These are phyloP conservation scores for Neofusicoccum ribis DNA, from an alignment of 2,329 filamentous ascomycete species.

Conservation along the genomic window DNA sequence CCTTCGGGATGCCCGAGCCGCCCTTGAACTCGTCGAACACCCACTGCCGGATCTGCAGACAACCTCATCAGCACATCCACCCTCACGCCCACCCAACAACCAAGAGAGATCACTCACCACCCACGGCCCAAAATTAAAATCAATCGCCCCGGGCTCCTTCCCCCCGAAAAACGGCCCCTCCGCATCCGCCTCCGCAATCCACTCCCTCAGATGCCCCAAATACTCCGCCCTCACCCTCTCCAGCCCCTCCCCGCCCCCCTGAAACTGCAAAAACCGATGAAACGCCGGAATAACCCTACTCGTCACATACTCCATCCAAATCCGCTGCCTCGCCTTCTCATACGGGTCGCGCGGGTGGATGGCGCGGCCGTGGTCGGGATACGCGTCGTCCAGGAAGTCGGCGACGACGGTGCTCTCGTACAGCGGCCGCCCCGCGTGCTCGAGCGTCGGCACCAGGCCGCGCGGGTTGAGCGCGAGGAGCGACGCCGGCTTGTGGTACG, in stretches of 20 bases:
- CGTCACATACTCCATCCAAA: slow-evolving; percentile 75
- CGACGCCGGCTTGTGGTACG: slow-evolving; percentile 69
- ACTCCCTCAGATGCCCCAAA: slow-evolving; percentile 57
- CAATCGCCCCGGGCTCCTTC: slow-evolving; percentile 63
- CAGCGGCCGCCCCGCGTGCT: slow-evolving; percentile 57
- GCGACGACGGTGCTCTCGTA: slow-evolving; percentile 73
- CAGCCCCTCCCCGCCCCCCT: slow-evolving; percentile 39
- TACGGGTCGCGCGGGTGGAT: slow-evolving; percentile 66
- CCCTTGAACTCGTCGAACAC: slow-evolving; percentile 74
- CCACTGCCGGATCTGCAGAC: slow-evolving; percentile 55
- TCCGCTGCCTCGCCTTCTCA: slow-evolving; percentile 63
- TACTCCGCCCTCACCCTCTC: slow-evolving; percentile 61
- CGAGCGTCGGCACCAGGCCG: slow-evolving; percentile 72
- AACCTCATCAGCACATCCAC: background rate
- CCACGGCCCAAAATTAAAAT: slow-evolving; percentile 73
- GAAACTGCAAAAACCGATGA: slow-evolving; percentile 60
- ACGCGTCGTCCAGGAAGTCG: slow-evolving; percentile 76
- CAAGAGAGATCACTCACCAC: too few species aligned
- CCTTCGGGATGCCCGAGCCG: slow-evolving; percentile 51
- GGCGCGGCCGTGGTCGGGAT: slow-evolving; percentile 49
- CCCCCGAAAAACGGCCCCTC: slow-evolving; percentile 70
- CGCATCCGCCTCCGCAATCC: slow-evolving; percentile 62
- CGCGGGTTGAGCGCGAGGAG: slow-evolving; percentile 73
- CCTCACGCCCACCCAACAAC: too few species aligned
- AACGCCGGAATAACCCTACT: slow-evolving; percentile 68